phyloP scores from a whole-genome alignment of 192 early-diverging fungal species.

The Coemansia sp. region DNA sequence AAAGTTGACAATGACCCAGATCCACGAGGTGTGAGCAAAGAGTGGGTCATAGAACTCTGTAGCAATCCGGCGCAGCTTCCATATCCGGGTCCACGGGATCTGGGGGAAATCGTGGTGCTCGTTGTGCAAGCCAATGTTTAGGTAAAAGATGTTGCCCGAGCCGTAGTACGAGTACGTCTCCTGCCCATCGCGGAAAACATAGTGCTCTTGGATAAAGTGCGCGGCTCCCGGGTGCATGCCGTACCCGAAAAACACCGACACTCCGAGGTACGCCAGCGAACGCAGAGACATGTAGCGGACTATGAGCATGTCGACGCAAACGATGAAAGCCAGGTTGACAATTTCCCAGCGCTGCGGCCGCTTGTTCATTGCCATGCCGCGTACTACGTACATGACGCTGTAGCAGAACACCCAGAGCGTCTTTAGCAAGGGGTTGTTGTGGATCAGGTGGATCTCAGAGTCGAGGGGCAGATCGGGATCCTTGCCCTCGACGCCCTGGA shows the following conservation, averaged over 20 bases:
- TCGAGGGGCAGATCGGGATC: conserved; percentile 92
- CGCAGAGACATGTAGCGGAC: conserved; percentile 56
- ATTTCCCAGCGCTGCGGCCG: conserved; percentile 69
- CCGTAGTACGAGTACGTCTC: conserved; percentile 98
- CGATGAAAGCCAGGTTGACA: conserved; percentile 62
- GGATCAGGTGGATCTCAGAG: conserved; percentile 74
- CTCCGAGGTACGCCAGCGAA: conserved; percentile 64
- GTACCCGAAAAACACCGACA: conserved; percentile 78
- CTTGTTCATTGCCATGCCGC: conserved; percentile 63
- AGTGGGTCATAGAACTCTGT: conserved; percentile 88
- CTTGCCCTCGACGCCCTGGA: conserved; percentile 88
- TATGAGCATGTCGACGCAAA: conserved; percentile 57
- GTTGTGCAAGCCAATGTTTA: conserved; percentile 97
- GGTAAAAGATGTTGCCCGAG: conserved; percentile 73
- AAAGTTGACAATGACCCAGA: conserved; percentile 74
- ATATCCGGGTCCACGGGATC: conserved; percentile 84
- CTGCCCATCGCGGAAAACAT: conserved; percentile 86
- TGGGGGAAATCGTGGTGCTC: conserved; percentile 95
- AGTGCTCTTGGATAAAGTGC: conserved; percentile 97
- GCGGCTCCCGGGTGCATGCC: conserved; percentile 89
- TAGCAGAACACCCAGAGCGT: conserved; percentile 78
- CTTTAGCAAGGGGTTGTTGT: conserved; percentile 66
- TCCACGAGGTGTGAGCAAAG: conserved; percentile 81
- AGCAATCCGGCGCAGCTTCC: conserved; percentile 70
- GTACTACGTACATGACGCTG: conserved; percentile 77